These are phyloP conservation scores for Dendrothele bispora DNA, from an alignment of 768 basidiomycete species.

Conservation along the genomic window DNA sequence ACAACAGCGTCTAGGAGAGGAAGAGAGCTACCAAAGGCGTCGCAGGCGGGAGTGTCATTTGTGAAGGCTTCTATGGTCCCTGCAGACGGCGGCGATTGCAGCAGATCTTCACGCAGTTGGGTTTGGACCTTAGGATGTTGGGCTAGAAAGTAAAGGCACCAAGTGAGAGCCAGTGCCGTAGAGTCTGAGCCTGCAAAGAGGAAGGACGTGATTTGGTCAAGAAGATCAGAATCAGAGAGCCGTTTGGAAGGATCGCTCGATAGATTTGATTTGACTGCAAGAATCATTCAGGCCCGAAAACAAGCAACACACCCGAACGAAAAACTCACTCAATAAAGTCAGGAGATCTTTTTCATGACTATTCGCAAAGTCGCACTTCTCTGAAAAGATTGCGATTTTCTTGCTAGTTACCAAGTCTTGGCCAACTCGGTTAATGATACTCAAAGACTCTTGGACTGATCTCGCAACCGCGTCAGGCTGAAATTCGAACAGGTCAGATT, in stretches of 20 bases:
- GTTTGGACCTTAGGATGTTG: constrained; percentile 54
- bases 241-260: constrained; percentile 41
- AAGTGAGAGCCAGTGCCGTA: constrained; percentile 54
- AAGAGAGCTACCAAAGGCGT: constrained; percentile 39
- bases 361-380: constrained; percentile 28
- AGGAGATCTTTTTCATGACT: constrained; percentile 47
- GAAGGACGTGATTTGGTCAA: constrained; percentile 66
- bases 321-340: constrained; percentile 43
- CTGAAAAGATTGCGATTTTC: constrained; percentile 34
- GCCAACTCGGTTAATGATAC: constrained; percentile 40
- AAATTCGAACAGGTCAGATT: background rate
- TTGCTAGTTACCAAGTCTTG: constrained; percentile 43
- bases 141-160: constrained; percentile 58
- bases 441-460: constrained; percentile 36
- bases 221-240: constrained; percentile 60
- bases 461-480: constrained; percentile 44
- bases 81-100: constrained; percentile 9
- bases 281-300: constrained; percentile 6
- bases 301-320: background rate
- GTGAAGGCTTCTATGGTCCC: constrained; percentile 9
- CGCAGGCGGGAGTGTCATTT: constrained; percentile 8
- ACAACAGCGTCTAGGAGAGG: constrained; percentile 59
- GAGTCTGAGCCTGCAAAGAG: constrained; percentile 66
- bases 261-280: constrained; percentile 60
- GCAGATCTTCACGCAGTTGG: constrained; percentile 53